phyloP scores from a whole-genome alignment of 2,329 filamentous ascomycete species.

The Blastomyces emzantsi region DNA sequence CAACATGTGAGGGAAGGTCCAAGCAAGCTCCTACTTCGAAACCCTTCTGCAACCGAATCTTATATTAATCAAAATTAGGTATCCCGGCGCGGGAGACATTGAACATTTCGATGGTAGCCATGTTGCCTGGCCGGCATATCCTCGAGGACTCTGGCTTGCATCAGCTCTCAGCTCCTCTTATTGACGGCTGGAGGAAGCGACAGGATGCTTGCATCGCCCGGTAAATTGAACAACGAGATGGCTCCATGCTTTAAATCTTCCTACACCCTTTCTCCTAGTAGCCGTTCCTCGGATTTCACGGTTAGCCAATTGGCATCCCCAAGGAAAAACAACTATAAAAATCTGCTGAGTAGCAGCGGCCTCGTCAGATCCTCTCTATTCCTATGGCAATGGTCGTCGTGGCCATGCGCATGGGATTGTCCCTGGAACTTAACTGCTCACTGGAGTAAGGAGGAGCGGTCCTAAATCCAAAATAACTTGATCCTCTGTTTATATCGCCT shows the following conservation, averaged over 20 bases:
- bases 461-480: neutral
- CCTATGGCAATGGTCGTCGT: neutral
- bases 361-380: neutral
- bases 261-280: neutral
- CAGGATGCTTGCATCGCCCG: neutral
- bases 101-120: neutral
- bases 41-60: too few relatives aligned
- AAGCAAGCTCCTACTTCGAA: slow-evolving; percentile 15
- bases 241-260: neutral
- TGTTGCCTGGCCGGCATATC: neutral
- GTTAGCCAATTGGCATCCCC: neutral
- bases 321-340: neutral
- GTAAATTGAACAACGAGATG: neutral
- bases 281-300: neutral
- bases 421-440: neutral
- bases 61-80: too few relatives aligned
- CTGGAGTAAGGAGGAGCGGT: neutral
- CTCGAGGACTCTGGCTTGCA: neutral
- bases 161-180: neutral
- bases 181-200: neutral
- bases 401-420: neutral
- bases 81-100: neutral
- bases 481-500: neutral
- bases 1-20: too few relatives aligned
- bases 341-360: neutral